Evolutionary conservation across 805 yeast species (phyloP), one percentile per base, ranked within the genome.

Genomic region (Suhomyces pyralidae): DNA sequence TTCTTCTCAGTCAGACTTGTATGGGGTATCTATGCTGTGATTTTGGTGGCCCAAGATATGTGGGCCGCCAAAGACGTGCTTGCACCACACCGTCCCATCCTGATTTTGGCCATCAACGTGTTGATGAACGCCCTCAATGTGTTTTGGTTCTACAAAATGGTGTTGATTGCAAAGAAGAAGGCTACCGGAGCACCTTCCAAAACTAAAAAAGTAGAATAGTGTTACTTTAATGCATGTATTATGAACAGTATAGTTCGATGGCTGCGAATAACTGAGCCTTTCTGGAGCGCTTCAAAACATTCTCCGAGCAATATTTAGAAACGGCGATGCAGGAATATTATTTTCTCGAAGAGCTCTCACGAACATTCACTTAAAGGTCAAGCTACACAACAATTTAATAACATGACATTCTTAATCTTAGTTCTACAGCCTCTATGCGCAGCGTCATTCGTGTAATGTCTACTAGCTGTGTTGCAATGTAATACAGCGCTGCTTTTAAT

Each of bases 131-230:
- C 69, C 2, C 78, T 94, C 63, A 94, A 94, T 67, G 64, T 90
- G 26, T 78, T 78, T 61, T 94, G 99, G 99, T 92, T 94, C 72
- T 68, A 74, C 49, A 92, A 90, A 69, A 94, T 94, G 99, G 63
- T 92, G 12, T 64, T 63, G 38, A 81, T 90, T 51, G 96, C 96
- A n/a, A 68, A 63, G 48, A 84, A 82, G 69, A 79, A 83, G 73
- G 51, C 52, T 7, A 24, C 45, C 12, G 45, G 45, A 17, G 22
- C 42, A 38, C 7, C 42, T 17, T 38, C 42, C 42, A 38, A 40
- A 17, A n/a, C 45, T 28, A 48, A 48, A 46, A 38, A 38, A 19
- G 42, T 38, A 19, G 42, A 38, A 7, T 38, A 38, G 24, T 17
- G 10, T 5, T 3, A 9, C 17, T 19, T 19, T 8, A 38, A 19